Percentiles rank a stretch among this genome's conserved stretches.
Evolutionary conservation across 2,329 filamentous ascomycete species (phyloP).

Genomic region (Pseudocercospora pini-densiflorae): DNA sequence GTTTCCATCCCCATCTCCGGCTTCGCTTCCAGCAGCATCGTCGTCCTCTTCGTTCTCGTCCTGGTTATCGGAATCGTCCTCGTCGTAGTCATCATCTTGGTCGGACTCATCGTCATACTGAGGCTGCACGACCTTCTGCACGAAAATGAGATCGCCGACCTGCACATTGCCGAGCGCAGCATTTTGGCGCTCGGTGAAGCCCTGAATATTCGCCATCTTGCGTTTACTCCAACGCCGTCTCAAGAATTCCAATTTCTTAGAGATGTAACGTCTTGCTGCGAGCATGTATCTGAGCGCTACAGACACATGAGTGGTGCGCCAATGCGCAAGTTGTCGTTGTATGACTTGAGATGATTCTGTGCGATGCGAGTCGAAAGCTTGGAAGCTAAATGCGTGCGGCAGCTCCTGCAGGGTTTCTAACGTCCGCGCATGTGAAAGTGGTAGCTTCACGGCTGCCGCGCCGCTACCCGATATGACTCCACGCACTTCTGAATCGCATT

Average conservation of each 20-base stretch:
- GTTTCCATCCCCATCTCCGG: not conserved
- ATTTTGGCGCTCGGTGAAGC: slow-evolving; percentile 23
- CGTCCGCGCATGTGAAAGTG: slow-evolving; percentile 1
- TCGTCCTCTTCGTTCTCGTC: slow-evolving; percentile 15
- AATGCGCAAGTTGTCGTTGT: not conserved
- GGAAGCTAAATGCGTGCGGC: not conserved
- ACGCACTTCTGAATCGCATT: not conserved
- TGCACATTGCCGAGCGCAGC: slow-evolving; percentile 19
- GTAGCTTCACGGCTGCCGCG: slow-evolving; percentile 1
- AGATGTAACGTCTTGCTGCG: not conserved
- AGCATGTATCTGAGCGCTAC: not conserved
- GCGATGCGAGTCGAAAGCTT: not conserved
- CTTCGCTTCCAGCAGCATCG: slow-evolving; percentile 14
- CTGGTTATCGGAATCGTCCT: slow-evolving; percentile 7
- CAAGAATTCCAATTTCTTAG: not conserved
- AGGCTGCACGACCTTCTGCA: slow-evolving; percentile 16
- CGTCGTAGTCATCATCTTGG: slow-evolving; percentile 14
- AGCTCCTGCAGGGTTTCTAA: not conserved
- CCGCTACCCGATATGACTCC: not conserved
- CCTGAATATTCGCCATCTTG: slow-evolving; percentile 28
- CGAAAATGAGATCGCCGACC: slow-evolving; percentile 28
- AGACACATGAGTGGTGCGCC: not conserved
- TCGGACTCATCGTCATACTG: slow-evolving; percentile 19
- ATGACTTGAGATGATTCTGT: not conserved
- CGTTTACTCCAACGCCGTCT: not conserved